phyloP scores from a whole-genome alignment of 2,329 filamentous ascomycete genomes.

The Colletotrichum gigasporum region DNA sequence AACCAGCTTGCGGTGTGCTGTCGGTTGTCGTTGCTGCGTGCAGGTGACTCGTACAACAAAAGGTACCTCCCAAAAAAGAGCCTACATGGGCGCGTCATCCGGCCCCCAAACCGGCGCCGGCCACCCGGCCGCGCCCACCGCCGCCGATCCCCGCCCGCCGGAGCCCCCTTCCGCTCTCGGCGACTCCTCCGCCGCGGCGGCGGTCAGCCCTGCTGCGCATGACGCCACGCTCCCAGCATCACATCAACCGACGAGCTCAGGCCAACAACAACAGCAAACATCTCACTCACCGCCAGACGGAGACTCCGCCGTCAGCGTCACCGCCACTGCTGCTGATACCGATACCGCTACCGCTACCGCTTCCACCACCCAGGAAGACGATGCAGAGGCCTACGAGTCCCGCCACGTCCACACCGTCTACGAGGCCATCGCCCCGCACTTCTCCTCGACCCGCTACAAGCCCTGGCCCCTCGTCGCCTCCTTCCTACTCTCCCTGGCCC shows the following conservation, averaged over 20 bases:
- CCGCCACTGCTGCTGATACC: too few relatives aligned
- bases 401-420: constrained; percentile 93
- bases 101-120: constrained; percentile 21
- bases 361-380: too few relatives aligned
- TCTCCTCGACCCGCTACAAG: constrained; percentile 81
- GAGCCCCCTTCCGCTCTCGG: neutral
- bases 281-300: too few relatives aligned
- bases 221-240: neutral
- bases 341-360: too few relatives aligned
- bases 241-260: neutral
- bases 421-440: constrained; percentile 85
- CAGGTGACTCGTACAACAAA: too few relatives aligned
- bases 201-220: too few relatives aligned
- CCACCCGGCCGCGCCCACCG: constrained; percentile 11
- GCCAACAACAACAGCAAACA: neutral
- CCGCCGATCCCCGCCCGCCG: constrained; percentile 13
- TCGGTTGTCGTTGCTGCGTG: too few relatives aligned
- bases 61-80: too few relatives aligned
- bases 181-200: neutral
- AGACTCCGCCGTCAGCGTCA: too few relatives aligned
- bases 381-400: constrained; percentile 76
- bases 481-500: constrained; percentile 73
- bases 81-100: constrained; percentile 11
- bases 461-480: constrained; percentile 92
- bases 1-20: too few relatives aligned